Evolutionary conservation across 495 filamentous ascomycete species (phyloP).

Genomic region (Amorphotheca resinae): DNA sequence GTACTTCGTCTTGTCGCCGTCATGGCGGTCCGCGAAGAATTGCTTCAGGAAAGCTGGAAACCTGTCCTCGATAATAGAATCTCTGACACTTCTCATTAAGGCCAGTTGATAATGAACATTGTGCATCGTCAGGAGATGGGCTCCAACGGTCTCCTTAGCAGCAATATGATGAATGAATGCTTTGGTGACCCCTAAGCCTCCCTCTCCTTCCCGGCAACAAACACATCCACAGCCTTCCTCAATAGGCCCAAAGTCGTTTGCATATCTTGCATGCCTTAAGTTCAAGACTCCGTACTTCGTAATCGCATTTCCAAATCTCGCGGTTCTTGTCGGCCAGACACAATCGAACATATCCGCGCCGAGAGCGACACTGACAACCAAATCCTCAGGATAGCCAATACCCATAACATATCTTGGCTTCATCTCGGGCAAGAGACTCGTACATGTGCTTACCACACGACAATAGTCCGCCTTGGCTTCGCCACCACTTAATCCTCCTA

Average conservation of each 20-base stretch:
- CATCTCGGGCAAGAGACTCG: slow-evolving; percentile 66
- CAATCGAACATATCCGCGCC: slow-evolving; percentile 99
- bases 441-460: slow-evolving; percentile 70
- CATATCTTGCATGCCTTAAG: slow-evolving; percentile 61
- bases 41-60: slow-evolving; percentile 67
- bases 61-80: slow-evolving; percentile 70
- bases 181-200: slow-evolving; percentile 72
- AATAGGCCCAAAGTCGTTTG: slow-evolving; percentile 69
- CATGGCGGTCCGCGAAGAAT: slow-evolving; percentile 65
- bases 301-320: slow-evolving; percentile 89
- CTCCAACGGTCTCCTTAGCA: slow-evolving; percentile 89
- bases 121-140: slow-evolving; percentile 88
- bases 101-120: slow-evolving; percentile 84
- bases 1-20: slow-evolving; percentile 50
- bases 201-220: slow-evolving; percentile 55
- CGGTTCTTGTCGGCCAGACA: slow-evolving; percentile 94
- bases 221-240: slow-evolving; percentile 69
- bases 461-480: slow-evolving; percentile 48
- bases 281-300: slow-evolving; percentile 72
- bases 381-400: slow-evolving; percentile 90
- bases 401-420: slow-evolving; percentile 99
- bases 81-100: slow-evolving; percentile 61
- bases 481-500: slow-evolving; percentile 86
- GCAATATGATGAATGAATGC: slow-evolving; percentile 87
- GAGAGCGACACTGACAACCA: slow-evolving; percentile 80